Percentiles rank a stretch among this genome's conserved stretches.
These are phyloP conservation scores for Candida patagonica DNA, from an alignment of 805 yeast genomes.

Conservation along the genomic window DNA sequence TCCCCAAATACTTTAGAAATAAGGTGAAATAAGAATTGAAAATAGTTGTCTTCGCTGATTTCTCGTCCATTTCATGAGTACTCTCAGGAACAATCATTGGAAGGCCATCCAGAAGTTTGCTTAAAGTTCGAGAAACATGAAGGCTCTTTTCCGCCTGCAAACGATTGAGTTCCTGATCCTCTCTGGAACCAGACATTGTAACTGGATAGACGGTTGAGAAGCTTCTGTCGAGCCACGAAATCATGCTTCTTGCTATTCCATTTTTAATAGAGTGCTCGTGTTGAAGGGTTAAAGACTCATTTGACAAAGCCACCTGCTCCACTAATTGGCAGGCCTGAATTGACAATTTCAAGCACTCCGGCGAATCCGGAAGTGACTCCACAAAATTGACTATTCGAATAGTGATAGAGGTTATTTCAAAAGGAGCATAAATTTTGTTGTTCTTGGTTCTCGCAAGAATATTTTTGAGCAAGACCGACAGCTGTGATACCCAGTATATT, in stretches of 20 bases:
- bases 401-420: conserved; percentile 8
- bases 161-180: conserved; percentile 12
- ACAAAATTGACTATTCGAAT: conserved; percentile 14
- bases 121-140: conserved; percentile 15
- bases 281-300: conserved; percentile 18
- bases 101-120: conserved; percentile 14
- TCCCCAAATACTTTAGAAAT: conserved; percentile 38
- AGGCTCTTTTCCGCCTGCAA: conserved; percentile 14
- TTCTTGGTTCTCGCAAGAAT: conserved; percentile 18
- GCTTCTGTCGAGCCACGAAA: conserved; percentile 21
- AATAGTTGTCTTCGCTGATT: conserved; percentile 30
- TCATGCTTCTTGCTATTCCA: conserved; percentile 16
- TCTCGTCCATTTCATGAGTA: conserved; percentile 19
- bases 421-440: conserved; percentile 18
- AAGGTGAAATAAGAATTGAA: conserved; percentile 40
- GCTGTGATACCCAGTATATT: conserved; percentile 16
- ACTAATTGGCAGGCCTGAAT: conserved; percentile 19
- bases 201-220: background rate
- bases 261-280: conserved; percentile 18
- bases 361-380: conserved; percentile 11
- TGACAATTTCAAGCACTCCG: conserved; percentile 13
- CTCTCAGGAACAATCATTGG: conserved; percentile 8
- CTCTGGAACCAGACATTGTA: background rate
- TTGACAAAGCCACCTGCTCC: conserved; percentile 18
- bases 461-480: conserved; percentile 16